Evolutionary conservation across 768 basidiomycete species (phyloP), one percentile per base, ranked within the genome.

Genomic region (Termitomyces sp.): DNA sequence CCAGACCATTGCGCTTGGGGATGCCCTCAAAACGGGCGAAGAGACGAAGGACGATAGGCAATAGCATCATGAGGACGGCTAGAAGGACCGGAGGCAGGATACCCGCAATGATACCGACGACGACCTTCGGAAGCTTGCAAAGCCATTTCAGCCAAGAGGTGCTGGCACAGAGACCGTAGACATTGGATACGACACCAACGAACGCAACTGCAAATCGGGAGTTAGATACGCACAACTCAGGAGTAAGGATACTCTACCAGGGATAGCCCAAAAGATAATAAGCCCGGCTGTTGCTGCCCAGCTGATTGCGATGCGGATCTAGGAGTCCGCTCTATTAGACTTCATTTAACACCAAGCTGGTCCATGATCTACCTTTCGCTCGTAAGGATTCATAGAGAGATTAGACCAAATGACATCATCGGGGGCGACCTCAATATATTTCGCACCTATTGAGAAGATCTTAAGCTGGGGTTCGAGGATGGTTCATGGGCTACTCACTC

Each of bases 381-480:
- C 93, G 67, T 97, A 98, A 0, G 94, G 90, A 70, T 96, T 96
- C 78, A 98, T 72, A 35, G 85, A 83, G 9, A 99, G 79, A 71
- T 97, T 98, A 4, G 81, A 75, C 96, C 96, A 98, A 63, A 98
- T 89, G 50, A 99, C 89, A 73, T 97, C 95, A 33, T 83, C 80
- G 0, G 96, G 95, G 0, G 89, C 82, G 56, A 96, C 87, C 71
- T 97, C 96, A 44, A 89, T 81, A 69, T 87, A 90, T 55, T 86
- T 85, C 32, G 78, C 78, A 11, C 81, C 79, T 81, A 49, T 12
- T 24, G 18, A 50, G 8, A 55, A 54, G 22, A 61, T 28, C 32
- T 35, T 15, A 44, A 48, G 24, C 33, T 40, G 11, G 36, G 52
- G 20, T 46, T 33, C 18, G 51, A 48, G 45, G 51, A 1, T 35